Evolutionary conservation across 108 stramenopile species (phyloP), one percentile per base, ranked within the genome.

Genomic region (Stephanodiscus minutulus): DNA sequence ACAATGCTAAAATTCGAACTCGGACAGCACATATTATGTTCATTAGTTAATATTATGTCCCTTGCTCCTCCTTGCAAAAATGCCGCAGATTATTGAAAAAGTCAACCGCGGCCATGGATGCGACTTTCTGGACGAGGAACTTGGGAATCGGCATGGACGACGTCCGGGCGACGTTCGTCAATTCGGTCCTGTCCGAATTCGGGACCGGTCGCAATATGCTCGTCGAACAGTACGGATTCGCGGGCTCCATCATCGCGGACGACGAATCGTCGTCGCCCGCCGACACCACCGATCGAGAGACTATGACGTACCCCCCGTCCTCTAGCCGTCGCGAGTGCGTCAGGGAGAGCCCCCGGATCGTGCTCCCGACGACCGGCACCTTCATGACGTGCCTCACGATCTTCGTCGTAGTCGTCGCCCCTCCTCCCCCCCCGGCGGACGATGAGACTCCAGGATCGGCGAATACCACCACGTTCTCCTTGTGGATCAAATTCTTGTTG

Each of bases 401-500:
- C 22, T 47, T 78, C n/a, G 65, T 66, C 0, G 15, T 44, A 8
- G 39, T 39, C 39, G 10, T 11, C 11, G 0, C 39, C 44, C 59
- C 64, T 21, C 52, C 70, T 39, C 65, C 65, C 20, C 7, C 27
- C 65, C 15, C 50, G 47, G n/a, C 24, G n/a, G n/a, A n/a, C 39
- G 7, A 39, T 8, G 39, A 39, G 24, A 52, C 13, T 5, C 29
- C 29, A 22, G 21, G 5, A 52, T 35, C 49, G 3, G 46, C 41
- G 35, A 78, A 62, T 6, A 36, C 22, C 31, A 52, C 60, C 11
- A 78, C 21, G 37, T 76, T 61, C 46, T 43, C 64, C 60, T 77
- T 76, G 12, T 52, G 61, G 6, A 81, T 53, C 3, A 75, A 76
- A 31, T 66, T 71, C 39, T 71, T 76, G 53, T 81, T 81, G 74